Evolutionary conservation across 345 rosid genomes (phyloP).

Genomic region (Angophora floribunda): DNA sequence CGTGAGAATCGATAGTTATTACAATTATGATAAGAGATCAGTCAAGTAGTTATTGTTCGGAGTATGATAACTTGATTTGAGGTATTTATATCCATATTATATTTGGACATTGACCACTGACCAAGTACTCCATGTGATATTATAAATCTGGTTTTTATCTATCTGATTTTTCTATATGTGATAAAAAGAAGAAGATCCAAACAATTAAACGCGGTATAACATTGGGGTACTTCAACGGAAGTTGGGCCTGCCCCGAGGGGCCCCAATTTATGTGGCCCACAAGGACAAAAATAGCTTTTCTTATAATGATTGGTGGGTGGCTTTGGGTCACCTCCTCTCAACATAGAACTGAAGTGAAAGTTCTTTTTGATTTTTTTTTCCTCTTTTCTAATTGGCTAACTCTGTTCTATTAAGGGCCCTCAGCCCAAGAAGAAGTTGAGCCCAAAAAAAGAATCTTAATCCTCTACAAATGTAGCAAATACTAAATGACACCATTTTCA

Average conservation of each 20-base stretch:
- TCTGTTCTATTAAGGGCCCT: not conserved
- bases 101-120: not conserved
- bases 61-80: not conserved
- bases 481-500: not conserved
- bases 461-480: not conserved
- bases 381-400: not conserved
- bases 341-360: not conserved
- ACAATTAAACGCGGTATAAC: not conserved
- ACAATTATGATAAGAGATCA: not conserved
- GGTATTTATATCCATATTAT: not conserved
- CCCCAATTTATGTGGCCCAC: not conserved
- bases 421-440: not conserved
- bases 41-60: not conserved
- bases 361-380: not conserved
- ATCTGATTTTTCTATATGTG: not conserved
- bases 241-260: not conserved
- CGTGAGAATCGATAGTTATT: rapidly evolving
- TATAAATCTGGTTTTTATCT: not conserved
- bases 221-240: not conserved
- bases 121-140: not conserved
- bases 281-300: not conserved
- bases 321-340: not conserved
- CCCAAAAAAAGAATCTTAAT: not conserved
- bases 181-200: not conserved
- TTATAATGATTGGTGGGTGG: not conserved